phyloP scores from a whole-genome alignment of 2,329 filamentous ascomycete genomes.

The Westerdykella ornata region DNA sequence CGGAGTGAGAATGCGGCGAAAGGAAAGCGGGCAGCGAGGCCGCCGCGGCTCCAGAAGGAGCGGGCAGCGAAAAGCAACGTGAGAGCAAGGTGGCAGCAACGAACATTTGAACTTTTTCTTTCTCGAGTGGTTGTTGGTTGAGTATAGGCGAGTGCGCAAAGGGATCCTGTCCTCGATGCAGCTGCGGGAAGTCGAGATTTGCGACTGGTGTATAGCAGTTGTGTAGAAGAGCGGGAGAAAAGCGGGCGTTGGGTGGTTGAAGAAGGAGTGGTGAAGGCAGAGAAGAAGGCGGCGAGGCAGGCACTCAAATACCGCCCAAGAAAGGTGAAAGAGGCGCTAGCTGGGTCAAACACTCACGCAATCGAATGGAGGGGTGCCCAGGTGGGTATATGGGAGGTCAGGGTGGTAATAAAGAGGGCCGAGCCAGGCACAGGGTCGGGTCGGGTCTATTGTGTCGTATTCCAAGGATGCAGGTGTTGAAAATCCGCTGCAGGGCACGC shows the following conservation, averaged over 20 bases:
- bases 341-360: slow-evolving; percentile 17
- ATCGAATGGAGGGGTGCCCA: slow-evolving; percentile 1
- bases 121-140: too few relatives aligned
- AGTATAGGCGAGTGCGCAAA: too few relatives aligned
- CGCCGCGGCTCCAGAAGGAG: slow-evolving; percentile 22
- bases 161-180: too few relatives aligned
- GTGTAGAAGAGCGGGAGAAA: too few relatives aligned
- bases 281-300: too few relatives aligned
- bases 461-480: too few relatives aligned
- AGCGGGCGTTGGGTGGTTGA: neutral
- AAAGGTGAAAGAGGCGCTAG: slow-evolving; percentile 21
- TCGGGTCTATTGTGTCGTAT: too few relatives aligned
- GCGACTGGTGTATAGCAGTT: too few relatives aligned
- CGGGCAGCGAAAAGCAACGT: slow-evolving; percentile 17
- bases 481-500: too few relatives aligned
- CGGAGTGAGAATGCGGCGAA: neutral
- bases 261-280: neutral
- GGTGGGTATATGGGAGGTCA: neutral
- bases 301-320: slow-evolving; percentile 20
- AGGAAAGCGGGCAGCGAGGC: slow-evolving; percentile 13
- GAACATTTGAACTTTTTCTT: too few relatives aligned
- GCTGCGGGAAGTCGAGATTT: too few relatives aligned
- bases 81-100: slow-evolving; percentile 17
- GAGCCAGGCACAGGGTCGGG: neutral
- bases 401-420: neutral